Evolutionary conservation across 192 early-diverging fungal species (phyloP).

Genomic region (Entomortierella lignicola): DNA sequence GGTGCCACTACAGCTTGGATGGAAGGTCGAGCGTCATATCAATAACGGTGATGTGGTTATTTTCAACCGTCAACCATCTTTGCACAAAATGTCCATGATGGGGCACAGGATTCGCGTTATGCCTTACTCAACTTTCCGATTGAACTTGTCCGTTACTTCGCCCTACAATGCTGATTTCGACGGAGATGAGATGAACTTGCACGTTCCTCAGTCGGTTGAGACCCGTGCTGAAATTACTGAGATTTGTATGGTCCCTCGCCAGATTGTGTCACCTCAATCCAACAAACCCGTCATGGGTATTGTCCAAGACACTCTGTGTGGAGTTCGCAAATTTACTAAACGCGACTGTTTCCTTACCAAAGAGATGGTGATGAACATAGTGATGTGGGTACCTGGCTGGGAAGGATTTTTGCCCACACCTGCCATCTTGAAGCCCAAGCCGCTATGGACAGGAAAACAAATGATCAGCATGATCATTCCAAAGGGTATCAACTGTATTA

Average conservation of each 20-base stretch:
- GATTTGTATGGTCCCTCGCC: constrained; percentile 98
- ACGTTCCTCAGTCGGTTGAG: constrained; percentile 97
- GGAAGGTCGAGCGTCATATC: constrained; percentile 95
- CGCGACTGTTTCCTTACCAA: constrained; percentile 89
- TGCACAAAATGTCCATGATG: constrained; percentile 99
- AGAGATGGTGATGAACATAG: constrained; percentile 95
- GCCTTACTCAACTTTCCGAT: constrained; percentile 98
- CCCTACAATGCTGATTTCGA: constrained; percentile 99
- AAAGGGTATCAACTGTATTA: constrained; percentile 91
- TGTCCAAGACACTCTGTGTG: constrained; percentile 98
- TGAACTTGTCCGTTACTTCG: constrained; percentile 96
- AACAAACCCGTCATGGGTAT: constrained; percentile 99
- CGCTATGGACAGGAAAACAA: constrained; percentile 99
- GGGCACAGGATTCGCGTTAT: constrained; percentile 96
- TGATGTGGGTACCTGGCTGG: constrained; percentile 97
- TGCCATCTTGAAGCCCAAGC: constrained; percentile 94
- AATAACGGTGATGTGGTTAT: constrained; percentile 96
- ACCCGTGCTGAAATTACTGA: constrained; percentile 95
- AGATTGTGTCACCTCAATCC: constrained; percentile 97
- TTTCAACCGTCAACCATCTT: constrained; percentile 98
- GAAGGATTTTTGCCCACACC: constrained; percentile 93
- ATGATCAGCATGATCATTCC: constrained; percentile 93
- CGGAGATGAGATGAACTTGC: constrained; percentile 99
- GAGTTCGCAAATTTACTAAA: constrained; percentile 93
- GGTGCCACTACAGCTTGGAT: constrained; percentile 89